These are phyloP conservation scores for Lipomyces anomalus DNA, from an alignment of 805 yeast species.

Conservation along the genomic window DNA sequence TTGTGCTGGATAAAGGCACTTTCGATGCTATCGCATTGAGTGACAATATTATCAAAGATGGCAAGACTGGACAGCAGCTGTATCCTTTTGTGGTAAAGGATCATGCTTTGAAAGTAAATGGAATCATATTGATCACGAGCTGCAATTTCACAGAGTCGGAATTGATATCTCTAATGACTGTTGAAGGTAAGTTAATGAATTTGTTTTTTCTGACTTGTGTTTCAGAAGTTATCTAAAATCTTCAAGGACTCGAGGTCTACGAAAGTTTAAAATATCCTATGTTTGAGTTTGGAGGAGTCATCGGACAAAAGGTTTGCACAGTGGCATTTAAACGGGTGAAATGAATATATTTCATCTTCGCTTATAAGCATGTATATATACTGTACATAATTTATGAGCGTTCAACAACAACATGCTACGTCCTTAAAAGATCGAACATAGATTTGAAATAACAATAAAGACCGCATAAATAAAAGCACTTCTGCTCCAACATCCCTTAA, in stretches of 20 bases:
- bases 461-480: not conserved
- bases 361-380: not conserved
- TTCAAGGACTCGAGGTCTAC: slow-evolving; percentile 51
- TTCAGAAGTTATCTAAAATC: not conserved
- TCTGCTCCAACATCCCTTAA: slow-evolving; percentile 4
- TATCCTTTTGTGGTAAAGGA: slow-evolving; percentile 58
- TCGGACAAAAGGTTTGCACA: slow-evolving; percentile 84
- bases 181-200: slow-evolving; percentile 28
- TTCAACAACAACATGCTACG: not conserved
- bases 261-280: slow-evolving; percentile 68
- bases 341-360: not conserved
- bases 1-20: slow-evolving; percentile 90
- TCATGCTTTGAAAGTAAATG: slow-evolving; percentile 46
- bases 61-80: slow-evolving; percentile 37
- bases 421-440: not conserved
- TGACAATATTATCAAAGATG: slow-evolving; percentile 43
- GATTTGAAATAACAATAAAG: not conserved
- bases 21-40: slow-evolving; percentile 93
- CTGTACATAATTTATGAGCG: not conserved
- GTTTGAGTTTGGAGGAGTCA: slow-evolving; percentile 82
- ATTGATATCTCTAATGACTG: slow-evolving; percentile 49
- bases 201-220: not conserved
- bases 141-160: slow-evolving; percentile 90
- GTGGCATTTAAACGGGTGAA: slow-evolving; percentile 53
- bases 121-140: slow-evolving; percentile 72